Conservation (phyloP, 2,329 filamentous ascomycete species). For the Ophiostoma novo-ulmi region DNA sequence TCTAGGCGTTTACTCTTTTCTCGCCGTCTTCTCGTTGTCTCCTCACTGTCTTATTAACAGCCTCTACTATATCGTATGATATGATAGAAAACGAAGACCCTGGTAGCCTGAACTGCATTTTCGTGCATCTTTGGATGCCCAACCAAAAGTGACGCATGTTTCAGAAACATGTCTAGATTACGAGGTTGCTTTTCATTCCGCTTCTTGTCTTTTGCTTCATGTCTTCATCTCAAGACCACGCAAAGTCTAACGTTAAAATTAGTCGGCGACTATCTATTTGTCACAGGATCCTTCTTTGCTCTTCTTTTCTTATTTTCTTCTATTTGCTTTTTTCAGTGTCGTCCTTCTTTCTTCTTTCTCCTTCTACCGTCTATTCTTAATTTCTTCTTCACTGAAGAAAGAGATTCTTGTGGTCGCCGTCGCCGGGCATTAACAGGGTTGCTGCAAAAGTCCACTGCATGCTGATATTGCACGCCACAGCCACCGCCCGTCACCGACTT, state of each 20-base stretch:
- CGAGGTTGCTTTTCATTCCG: neutral
- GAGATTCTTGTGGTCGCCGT: neutral
- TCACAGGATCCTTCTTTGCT: neutral
- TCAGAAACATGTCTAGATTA: neutral
- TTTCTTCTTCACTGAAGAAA: neutral
- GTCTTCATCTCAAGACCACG: neutral
- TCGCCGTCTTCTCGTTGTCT: neutral
- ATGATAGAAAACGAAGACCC: neutral
- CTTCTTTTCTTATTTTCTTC: neutral
- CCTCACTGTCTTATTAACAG: neutral
- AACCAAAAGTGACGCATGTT: conserved; percentile 1
- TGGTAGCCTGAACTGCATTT: neutral
- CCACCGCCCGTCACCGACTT: conserved; percentile 9
- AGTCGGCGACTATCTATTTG: neutral
- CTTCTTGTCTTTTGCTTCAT: neutral
- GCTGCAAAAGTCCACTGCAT: conserved; percentile 9
- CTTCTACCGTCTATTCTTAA: too few relatives aligned
- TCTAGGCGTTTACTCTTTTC: neutral
- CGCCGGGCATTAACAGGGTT: conserved; percentile 5
- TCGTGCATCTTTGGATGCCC: neutral
- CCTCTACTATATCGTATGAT: neutral
- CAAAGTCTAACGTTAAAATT: neutral
- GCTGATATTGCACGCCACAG: conserved; percentile 5
- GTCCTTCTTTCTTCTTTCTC: neutral
- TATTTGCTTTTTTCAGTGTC: neutral